Base-by-base conservation (phyloP, 2,329 filamentous ascomycete species). In the Cladobotryum protrusum region DNA sequence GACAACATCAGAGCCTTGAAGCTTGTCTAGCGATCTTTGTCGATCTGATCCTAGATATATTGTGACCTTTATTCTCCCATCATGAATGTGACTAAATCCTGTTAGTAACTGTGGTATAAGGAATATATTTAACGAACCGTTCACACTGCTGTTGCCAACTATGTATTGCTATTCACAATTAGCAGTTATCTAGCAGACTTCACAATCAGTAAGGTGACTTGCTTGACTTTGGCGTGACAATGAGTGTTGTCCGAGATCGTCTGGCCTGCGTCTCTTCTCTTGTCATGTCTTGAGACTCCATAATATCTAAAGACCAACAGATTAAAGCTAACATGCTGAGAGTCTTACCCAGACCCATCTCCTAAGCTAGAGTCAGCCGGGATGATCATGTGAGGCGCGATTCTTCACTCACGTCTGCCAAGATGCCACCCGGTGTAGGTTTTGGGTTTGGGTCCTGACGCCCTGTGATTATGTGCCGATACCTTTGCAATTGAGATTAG, bases 321-420 rank as follows among this genome's bases (percentile, higher is more conserved):
- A 69, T 59, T 1, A 65, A 48, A 12, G 67, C 58, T 0, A 69
- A 18, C 0, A 57, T 55, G 19, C 55, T 63, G 2, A 68, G 52
- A 0, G 64, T 64, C 45, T 70, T 68, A 0, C 66, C 66, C 1
- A 69, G 56, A 0, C 67, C 67, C 66, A 69, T 68, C 20, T 69
- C 64, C 62, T 66, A 35, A 48, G 32, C 3, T 15, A 17, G 18
- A 37, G 34, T 20, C 9, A 11, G 11, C 4, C 9, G 1, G n/a
- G 7, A 5, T 32, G 18, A 1, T n/a, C 19, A 8, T 29, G 20
- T n/a, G 4, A 33, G n/a, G 34, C 3, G 3, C 17, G 0, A 40
- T 17, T 39, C 7, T 2, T 39, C 20, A 19, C 44, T 39, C 14
- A 36, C 44, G 3, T 46, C 19, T 32, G 44, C 34, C 39, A 46